These are phyloP conservation scores for Hemileia vastatrix DNA, from an alignment of 1,284 basidiomycete species.

Conservation along the genomic window DNA sequence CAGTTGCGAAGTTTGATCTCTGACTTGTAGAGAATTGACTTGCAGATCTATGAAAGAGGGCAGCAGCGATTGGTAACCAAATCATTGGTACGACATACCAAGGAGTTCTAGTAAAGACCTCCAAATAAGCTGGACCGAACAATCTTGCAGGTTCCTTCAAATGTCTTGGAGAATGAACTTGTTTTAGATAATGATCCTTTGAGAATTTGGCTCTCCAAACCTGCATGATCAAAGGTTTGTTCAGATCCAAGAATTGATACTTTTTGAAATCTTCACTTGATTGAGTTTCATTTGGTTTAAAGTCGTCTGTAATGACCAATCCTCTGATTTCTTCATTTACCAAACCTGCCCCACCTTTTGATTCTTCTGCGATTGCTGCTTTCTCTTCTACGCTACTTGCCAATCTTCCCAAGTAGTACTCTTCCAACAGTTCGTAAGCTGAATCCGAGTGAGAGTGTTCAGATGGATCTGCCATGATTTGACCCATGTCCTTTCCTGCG, in stretches of 20 bases:
- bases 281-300: slow-evolving; percentile 78
- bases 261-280: slow-evolving; percentile 65
- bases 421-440: slow-evolving; percentile 83
- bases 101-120: slow-evolving; percentile 74
- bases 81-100: slow-evolving; percentile 90
- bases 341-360: slow-evolving; percentile 30
- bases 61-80: slow-evolving; percentile 78
- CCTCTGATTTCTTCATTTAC: slow-evolving; percentile 52
- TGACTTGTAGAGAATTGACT: slow-evolving; percentile 61
- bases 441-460: slow-evolving; percentile 84
- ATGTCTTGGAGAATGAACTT: slow-evolving; percentile 93
- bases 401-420: slow-evolving; percentile 72
- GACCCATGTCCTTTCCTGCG: slow-evolving; percentile 60
- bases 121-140: slow-evolving; percentile 71
- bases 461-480: slow-evolving; percentile 67
- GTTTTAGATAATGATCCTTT: slow-evolving; percentile 89
- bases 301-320: slow-evolving; percentile 76
- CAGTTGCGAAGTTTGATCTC: slow-evolving; percentile 17
- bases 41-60: slow-evolving; percentile 68
- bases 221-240: slow-evolving; percentile 71
- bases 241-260: slow-evolving; percentile 84
- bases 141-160: slow-evolving; percentile 73
- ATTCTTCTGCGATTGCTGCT: slow-evolving; percentile 16
- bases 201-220: slow-evolving; percentile 74
- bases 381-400: slow-evolving; percentile 54